A percentile compares a stretch with the other conserved stretches of the same genome.
These are phyloP conservation scores for Fusarium decemcellulare DNA, from an alignment of 2,329 filamentous ascomycete genomes.

Conservation along the genomic window DNA sequence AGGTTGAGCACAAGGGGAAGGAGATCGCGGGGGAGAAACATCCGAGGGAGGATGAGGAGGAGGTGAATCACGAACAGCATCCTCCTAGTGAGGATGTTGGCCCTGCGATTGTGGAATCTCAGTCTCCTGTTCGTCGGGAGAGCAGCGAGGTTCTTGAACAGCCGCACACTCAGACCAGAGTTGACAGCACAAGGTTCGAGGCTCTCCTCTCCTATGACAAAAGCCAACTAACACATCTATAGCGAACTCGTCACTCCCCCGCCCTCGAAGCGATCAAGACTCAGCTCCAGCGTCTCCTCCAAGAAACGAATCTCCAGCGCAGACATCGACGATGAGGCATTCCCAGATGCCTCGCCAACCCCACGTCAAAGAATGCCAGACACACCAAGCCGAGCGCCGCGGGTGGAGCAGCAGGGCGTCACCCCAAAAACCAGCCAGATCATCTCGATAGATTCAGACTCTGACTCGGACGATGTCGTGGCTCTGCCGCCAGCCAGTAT, in stretches of 20 bases:
- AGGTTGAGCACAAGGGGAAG: conserved; percentile 33
- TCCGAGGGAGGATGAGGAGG: conserved; percentile 34
- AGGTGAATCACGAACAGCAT: conserved; percentile 9
- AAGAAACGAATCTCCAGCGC: conserved; percentile 31
- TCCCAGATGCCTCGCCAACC: conserved; percentile 41
- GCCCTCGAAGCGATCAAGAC: conserved; percentile 56
- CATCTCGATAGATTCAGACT: conserved; percentile 53
- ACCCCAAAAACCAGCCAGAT: conserved; percentile 32
- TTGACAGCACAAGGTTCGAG: conserved; percentile 41
- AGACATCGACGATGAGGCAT: conserved; percentile 30
- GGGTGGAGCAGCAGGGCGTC: background rate
- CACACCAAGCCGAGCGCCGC: conserved; percentile 24
- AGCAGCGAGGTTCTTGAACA: conserved; percentile 21
- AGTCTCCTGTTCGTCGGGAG: background rate
- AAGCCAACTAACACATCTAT: background rate
- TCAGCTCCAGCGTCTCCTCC: conserved; percentile 39
- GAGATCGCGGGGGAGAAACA: conserved; percentile 39
- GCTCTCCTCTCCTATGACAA: background rate
- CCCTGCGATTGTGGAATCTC: background rate
- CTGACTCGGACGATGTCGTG: conserved; percentile 37
- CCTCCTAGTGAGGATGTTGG: background rate
- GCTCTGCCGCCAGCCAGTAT: background rate
- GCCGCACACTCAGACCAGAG: conserved; percentile 20
- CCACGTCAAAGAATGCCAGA: conserved; percentile 16
- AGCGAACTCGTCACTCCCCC: conserved; percentile 55